These are phyloP conservation scores for Chaetomiaceae sp. DNA, from an alignment of 2,329 filamentous ascomycete genomes.

Conservation along the genomic window DNA sequence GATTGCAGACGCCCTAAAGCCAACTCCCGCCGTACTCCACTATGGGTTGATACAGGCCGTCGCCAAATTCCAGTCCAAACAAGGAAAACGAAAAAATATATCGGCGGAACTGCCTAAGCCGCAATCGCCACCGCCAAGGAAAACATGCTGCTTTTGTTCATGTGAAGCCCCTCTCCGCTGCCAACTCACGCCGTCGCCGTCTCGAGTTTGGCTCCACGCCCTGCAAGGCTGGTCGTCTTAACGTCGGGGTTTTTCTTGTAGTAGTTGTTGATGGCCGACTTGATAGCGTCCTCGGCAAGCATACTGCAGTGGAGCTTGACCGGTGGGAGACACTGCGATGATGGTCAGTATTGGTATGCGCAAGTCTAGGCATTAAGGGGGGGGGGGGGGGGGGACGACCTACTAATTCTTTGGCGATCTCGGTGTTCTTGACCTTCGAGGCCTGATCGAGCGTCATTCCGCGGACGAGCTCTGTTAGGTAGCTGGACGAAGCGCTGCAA, in stretches of 20 bases:
- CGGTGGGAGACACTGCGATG: conserved; percentile 63
- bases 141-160: not conserved
- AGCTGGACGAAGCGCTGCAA: conserved; percentile 70
- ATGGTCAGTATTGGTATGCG: too few relatives aligned
- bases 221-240: conserved; percentile 68
- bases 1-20: conserved; percentile 7
- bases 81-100: not conserved
- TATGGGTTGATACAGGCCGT: conserved; percentile 9
- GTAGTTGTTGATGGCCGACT: conserved; percentile 86
- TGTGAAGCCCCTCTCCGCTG: not conserved
- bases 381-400: conserved; percentile 61
- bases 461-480: conserved; percentile 88
- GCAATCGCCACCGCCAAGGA: not conserved
- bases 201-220: conserved; percentile 61
- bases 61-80: not conserved
- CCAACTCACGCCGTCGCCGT: conserved; percentile 18
- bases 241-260: conserved; percentile 84
- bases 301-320: conserved; percentile 86
- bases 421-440: conserved; percentile 87
- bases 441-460: conserved; percentile 97
- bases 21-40: conserved; percentile 19
- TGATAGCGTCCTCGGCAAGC: conserved; percentile 89
- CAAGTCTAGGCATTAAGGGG: too few relatives aligned
- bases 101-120: not conserved
- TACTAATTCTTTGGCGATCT: conserved; percentile 88